Conservation (phyloP, 1,284 basidiomycete genomes). For the Boletus sp. region DNA sequence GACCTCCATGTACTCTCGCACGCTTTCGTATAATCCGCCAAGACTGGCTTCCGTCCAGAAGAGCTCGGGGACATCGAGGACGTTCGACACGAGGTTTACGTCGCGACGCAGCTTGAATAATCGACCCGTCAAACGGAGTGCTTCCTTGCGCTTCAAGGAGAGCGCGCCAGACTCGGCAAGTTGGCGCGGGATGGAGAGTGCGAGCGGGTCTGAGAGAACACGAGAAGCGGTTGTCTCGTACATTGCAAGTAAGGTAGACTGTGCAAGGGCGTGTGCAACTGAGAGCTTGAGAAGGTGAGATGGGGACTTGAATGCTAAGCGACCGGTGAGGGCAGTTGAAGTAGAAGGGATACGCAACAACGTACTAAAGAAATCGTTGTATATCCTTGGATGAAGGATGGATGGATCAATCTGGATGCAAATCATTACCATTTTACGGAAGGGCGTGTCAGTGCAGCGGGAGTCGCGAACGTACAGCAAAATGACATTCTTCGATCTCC, state of each 20-base stretch:
- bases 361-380: constrained; percentile 89
- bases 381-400: constrained; percentile 83
- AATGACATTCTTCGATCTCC: constrained; percentile 91
- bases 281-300: constrained; percentile 88
- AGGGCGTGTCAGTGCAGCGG: not conserved
- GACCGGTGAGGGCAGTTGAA: constrained; percentile 2
- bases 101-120: constrained; percentile 89
- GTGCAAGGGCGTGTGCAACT: constrained; percentile 90
- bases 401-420: constrained; percentile 71
- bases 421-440: not conserved
- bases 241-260: constrained; percentile 87
- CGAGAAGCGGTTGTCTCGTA: constrained; percentile 82
- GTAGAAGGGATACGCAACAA: constrained; percentile 8
- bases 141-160: constrained; percentile 75
- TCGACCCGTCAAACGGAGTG: constrained; percentile 82
- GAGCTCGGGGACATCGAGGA: constrained; percentile 90
- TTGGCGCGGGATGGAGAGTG: constrained; percentile 80
- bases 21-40: constrained; percentile 88
- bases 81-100: constrained; percentile 89
- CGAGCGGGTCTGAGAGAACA: constrained; percentile 76
- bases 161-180: constrained; percentile 79
- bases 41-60: constrained; percentile 95
- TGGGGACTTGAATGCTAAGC: constrained; percentile 78
- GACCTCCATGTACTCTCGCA: constrained; percentile 94
- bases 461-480: constrained; percentile 48